Evolutionary conservation across 345 rosid species (phyloP).

Genomic region (Hibiscus tridactylites): DNA sequence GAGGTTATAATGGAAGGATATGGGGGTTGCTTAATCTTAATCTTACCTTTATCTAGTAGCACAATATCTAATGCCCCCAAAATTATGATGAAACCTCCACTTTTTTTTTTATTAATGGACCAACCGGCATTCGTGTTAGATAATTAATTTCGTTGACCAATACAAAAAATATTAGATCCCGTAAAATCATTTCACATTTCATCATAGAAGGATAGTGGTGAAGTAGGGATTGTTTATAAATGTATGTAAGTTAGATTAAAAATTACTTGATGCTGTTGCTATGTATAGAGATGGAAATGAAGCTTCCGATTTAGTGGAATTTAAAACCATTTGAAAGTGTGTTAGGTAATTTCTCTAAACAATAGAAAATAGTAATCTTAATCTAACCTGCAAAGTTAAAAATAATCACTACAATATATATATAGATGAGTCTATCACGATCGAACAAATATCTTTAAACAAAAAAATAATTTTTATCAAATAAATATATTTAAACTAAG

Average conservation of each 20-base stretch:
- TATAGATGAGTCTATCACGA: too few species aligned
- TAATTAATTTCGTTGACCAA: slow-evolving; percentile 20
- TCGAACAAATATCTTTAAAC: too few species aligned
- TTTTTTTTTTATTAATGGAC: slow-evolving; percentile 11
- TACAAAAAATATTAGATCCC: slow-evolving; percentile 14
- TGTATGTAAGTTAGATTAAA: not conserved
- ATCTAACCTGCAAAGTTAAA: too few species aligned
- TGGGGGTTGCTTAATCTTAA: too few species aligned
- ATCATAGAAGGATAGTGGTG: slow-evolving; percentile 6
- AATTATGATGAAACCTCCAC: slow-evolving; percentile 24
- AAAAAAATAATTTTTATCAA: too few species aligned
- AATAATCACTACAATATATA: too few species aligned
- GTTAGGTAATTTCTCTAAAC: too few species aligned
- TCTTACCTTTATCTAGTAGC: too few species aligned
- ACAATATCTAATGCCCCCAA: not conserved
- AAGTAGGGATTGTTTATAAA: slow-evolving; percentile 14
- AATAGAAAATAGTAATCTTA: too few species aligned
- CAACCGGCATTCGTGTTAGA: slow-evolving; percentile 14
- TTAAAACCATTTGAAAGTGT: too few species aligned
- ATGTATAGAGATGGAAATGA: slow-evolving; percentile 13
- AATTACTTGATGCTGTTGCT: slow-evolving; percentile 8
- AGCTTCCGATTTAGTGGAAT: not conserved
- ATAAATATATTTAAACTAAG: too few species aligned
- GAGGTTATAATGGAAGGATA: too few species aligned
- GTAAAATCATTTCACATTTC: not conserved